phyloP scores from a whole-genome alignment of 2,329 filamentous ascomycete species.

The Fusarium guadeloupense region DNA sequence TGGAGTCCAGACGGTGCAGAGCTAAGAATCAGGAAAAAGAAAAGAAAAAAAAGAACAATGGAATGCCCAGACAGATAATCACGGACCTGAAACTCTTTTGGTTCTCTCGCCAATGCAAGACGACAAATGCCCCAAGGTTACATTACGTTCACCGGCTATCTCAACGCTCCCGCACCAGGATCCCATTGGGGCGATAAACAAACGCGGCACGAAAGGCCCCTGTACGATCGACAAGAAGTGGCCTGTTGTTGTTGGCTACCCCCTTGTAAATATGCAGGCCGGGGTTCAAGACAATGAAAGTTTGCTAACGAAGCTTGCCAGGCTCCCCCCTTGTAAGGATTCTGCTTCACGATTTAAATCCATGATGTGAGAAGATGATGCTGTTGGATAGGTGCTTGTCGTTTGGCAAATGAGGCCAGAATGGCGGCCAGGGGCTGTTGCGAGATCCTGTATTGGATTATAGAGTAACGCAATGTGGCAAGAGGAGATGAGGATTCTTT shows the following conservation, averaged over 20 bases:
- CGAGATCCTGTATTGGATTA: too few species aligned
- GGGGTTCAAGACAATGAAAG: not conserved
- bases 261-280: not conserved
- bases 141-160: not conserved
- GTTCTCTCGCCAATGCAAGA: not conserved
- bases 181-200: not conserved
- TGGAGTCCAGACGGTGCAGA: too few species aligned
- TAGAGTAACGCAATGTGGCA: too few species aligned
- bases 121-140: not conserved
- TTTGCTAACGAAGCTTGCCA: too few species aligned
- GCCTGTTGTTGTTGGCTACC: not conserved
- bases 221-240: not conserved
- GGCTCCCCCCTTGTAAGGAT: too few species aligned
- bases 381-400: too few species aligned
- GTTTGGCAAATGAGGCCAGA: too few species aligned
- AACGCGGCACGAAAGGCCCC: not conserved
- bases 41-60: not conserved
- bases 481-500: too few species aligned
- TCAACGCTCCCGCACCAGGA: not conserved
- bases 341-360: too few species aligned
- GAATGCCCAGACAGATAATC: not conserved
- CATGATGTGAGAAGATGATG: too few species aligned
- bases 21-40: not conserved
- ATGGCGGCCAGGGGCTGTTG: too few species aligned
- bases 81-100: constrained; percentile 9